Evolutionary conservation across 352 stramenopile species (phyloP).

Genomic region (Elongisporangium undulatum): DNA sequence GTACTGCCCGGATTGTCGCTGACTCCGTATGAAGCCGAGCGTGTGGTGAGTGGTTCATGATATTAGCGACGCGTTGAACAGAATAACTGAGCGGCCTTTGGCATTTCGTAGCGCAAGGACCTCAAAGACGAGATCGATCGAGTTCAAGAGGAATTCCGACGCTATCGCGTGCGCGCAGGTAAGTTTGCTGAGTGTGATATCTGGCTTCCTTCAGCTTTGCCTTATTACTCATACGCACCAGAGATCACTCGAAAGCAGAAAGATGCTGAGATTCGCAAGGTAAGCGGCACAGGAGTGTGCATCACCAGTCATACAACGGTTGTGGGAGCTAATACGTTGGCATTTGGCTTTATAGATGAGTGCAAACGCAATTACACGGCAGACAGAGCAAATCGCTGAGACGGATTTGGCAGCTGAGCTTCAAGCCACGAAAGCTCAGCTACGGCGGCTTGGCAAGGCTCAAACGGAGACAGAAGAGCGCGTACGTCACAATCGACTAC

Average conservation of each 20-base stretch:
- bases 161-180: constrained; percentile 81
- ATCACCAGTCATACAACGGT: not conserved
- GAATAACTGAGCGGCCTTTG: not conserved
- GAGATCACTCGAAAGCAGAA: constrained; percentile 89
- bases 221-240: constrained; percentile 6
- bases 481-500: constrained; percentile 21
- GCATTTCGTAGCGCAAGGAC: constrained; percentile 56
- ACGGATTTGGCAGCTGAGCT: constrained; percentile 68
- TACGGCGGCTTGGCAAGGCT: constrained; percentile 70
- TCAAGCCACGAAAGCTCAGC: constrained; percentile 64
- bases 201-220: constrained; percentile 1
- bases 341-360: constrained; percentile 46
- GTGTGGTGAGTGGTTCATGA: constrained; percentile 37
- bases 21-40: constrained; percentile 65
- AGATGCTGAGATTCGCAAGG: constrained; percentile 83
- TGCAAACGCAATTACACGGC: constrained; percentile 62
- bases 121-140: constrained; percentile 79
- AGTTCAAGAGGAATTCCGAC: constrained; percentile 85
- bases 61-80: not conserved
- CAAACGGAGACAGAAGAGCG: constrained; percentile 71
- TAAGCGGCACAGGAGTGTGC: constrained; percentile 9
- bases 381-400: constrained; percentile 76
- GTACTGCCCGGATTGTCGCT: constrained; percentile 60
- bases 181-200: not conserved
- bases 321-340: not conserved